Evolutionary conservation across 352 stramenopile genomes (phyloP).

Genomic region (Blastocystis sp.): DNA sequence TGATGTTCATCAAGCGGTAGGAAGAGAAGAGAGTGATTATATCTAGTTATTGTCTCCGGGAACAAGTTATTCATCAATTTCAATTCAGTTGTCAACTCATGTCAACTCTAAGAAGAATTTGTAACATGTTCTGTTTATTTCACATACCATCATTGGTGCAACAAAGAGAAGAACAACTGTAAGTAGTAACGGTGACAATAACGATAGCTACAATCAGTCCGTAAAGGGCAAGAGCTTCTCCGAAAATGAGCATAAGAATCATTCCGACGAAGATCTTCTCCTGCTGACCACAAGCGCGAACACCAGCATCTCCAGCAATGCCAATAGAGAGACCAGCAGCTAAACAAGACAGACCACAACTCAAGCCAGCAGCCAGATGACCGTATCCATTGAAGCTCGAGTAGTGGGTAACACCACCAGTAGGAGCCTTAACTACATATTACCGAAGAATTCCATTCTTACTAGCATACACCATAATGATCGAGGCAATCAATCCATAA

Average conservation of each 20-base stretch:
- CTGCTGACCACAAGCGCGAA: conserved; percentile 89
- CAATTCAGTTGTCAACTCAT: conserved; percentile 25
- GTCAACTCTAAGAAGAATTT: conserved; percentile 32
- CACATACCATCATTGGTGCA: background rate
- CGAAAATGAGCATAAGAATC: conserved; percentile 98
- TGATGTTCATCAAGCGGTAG: background rate
- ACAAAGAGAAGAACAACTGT: conserved; percentile 7
- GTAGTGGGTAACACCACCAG: conserved; percentile 67
- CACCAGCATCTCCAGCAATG: conserved; percentile 81
- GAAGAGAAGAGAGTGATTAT: background rate
- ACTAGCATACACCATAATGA: conserved; percentile 71
- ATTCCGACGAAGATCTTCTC: conserved; percentile 95
- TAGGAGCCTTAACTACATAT: conserved; percentile 24
- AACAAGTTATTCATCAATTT: background rate
- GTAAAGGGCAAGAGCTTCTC: conserved; percentile 89
- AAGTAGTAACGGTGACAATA: conserved; percentile 65
- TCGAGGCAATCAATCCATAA: conserved; percentile 78
- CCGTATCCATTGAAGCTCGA: conserved; percentile 75
- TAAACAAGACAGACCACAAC: conserved; percentile 74
- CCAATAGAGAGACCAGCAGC: conserved; percentile 79
- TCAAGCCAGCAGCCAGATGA: conserved; percentile 76
- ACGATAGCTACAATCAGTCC: conserved; percentile 89
- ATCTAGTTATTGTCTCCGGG: background rate
- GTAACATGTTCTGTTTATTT: conserved; percentile 39
- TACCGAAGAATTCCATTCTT: background rate